These are phyloP conservation scores for Pseudozyma sp. DNA, from an alignment of 1,284 basidiomycete genomes.

Conservation along the genomic window DNA sequence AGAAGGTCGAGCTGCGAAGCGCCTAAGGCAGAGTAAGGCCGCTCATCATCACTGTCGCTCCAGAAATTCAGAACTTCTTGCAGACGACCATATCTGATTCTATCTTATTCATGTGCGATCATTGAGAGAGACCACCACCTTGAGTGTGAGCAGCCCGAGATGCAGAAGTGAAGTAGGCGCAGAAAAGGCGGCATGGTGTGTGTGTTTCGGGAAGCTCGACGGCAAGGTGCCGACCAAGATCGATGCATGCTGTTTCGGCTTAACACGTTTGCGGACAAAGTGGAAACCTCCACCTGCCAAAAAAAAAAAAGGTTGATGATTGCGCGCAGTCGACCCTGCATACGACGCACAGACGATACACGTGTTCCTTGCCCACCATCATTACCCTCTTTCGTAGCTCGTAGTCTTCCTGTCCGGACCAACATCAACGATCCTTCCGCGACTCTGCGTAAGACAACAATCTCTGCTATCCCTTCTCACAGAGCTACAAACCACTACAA, in stretches of 20 bases:
- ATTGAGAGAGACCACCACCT: too few species aligned
- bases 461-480: neutral
- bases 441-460: too few species aligned
- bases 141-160: neutral
- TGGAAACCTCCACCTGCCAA: neutral
- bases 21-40: neutral
- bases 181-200: too few species aligned
- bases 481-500: neutral
- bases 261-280: too few species aligned
- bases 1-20: constrained; percentile 27
- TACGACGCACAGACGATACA: constrained; percentile 1
- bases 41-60: neutral
- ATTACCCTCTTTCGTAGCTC: neutral
- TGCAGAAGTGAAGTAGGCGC: neutral
- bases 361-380: neutral
- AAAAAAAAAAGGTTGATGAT: neutral
- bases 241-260: neutral
- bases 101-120: too few species aligned
- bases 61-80: neutral
- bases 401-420: neutral
- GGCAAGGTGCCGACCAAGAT: neutral
- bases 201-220: neutral
- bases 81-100: neutral
- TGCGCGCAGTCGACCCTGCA: constrained; percentile 9
- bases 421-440: too few species aligned